Conservation (phyloP, 441 rosid genomes). For the Populus hybrid region DNA sequence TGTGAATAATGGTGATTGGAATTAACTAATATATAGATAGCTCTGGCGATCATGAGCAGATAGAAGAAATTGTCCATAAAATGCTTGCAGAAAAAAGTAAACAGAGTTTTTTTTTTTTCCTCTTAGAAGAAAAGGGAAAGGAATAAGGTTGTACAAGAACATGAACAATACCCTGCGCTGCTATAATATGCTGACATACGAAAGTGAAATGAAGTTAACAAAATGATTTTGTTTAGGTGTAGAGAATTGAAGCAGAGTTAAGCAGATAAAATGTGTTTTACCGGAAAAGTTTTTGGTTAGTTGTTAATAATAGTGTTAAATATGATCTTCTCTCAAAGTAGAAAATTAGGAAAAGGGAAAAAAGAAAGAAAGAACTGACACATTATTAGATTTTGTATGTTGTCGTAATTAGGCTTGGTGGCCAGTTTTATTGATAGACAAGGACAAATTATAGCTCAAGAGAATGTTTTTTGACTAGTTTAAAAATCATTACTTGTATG, state of each 20-base stretch:
- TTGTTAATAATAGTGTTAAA: neutral
- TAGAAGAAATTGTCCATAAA: neutral
- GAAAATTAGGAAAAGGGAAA: neutral
- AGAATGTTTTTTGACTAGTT: neutral
- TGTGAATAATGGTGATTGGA: neutral
- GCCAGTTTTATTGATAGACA: neutral
- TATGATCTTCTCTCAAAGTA: neutral
- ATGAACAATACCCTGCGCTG: neutral
- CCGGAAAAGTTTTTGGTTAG: neutral
- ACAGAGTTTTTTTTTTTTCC: neutral
- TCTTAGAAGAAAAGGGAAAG: neutral
- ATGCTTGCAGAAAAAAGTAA: neutral
- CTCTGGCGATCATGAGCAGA: neutral
- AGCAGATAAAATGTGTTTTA: neutral
- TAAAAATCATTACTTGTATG: neutral
- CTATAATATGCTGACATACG: neutral
- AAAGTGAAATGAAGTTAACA: neutral
- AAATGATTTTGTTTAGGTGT: neutral
- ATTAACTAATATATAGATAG: neutral
- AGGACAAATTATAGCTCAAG: neutral
- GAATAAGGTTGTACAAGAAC: neutral
- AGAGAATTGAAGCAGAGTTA: neutral
- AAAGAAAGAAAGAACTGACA: neutral
- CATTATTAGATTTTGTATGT: neutral
- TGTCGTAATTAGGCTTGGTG: neutral